Conservation (phyloP, 371 early-diverging fungal species). For the Thermomucor indicae-seudaticae region DNA sequence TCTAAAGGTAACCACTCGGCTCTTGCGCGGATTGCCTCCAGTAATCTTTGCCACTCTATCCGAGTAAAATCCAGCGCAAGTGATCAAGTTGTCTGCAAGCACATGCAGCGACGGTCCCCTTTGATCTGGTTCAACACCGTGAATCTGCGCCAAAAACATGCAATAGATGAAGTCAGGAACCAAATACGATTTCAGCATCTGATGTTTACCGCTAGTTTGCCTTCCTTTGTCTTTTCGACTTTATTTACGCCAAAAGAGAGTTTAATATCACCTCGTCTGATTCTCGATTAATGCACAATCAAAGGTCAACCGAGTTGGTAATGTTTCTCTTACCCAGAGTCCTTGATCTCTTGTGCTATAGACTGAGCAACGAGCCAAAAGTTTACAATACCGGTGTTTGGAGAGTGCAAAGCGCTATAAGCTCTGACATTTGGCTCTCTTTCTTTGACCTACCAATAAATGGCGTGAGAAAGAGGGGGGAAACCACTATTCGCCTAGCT, state of each 20-base stretch:
- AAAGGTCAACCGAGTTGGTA: not conserved
- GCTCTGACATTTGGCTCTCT: constrained; percentile 43
- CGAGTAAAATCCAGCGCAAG: constrained; percentile 45
- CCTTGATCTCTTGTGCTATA: constrained; percentile 33
- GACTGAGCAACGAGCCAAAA: constrained; percentile 36
- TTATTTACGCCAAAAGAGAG: constrained; percentile 36
- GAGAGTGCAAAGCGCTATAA: constrained; percentile 42
- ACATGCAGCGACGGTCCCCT: constrained; percentile 35
- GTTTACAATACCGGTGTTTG: constrained; percentile 44
- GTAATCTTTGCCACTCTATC: constrained; percentile 37
- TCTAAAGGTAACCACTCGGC: constrained; percentile 38
- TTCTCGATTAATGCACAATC: not conserved
- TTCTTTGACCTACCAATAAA: constrained; percentile 22
- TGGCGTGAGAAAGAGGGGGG: not conserved
- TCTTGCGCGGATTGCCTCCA: constrained; percentile 30
- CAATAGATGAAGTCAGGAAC: not conserved
- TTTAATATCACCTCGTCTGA: constrained; percentile 44
- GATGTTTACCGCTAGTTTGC: constrained; percentile 17
- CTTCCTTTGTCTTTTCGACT: constrained; percentile 24
- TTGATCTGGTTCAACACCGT: constrained; percentile 31
- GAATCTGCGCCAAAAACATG: constrained; percentile 17
- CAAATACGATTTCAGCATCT: no score
- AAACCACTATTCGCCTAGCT: no score
- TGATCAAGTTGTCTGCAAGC: constrained; percentile 35
- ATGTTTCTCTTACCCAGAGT: constrained; percentile 24